These are phyloP conservation scores for Lentithecium fluviatile DNA, from an alignment of 495 filamentous ascomycete species.

Conservation along the genomic window DNA sequence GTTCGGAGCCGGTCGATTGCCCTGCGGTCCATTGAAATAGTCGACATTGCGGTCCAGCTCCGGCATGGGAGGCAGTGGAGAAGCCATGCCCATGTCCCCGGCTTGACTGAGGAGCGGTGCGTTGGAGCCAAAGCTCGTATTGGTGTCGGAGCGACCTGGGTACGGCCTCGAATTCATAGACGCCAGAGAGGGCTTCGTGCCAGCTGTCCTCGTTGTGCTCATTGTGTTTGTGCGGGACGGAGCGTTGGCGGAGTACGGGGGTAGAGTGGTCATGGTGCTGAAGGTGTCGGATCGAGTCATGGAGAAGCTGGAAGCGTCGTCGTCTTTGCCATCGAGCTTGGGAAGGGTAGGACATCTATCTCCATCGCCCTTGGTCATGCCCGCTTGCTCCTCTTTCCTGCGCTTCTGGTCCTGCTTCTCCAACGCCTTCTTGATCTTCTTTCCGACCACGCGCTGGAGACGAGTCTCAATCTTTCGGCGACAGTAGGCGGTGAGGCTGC, in stretches of 20 bases:
- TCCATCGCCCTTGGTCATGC: conserved; percentile 55
- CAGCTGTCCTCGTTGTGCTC: conserved; percentile 32
- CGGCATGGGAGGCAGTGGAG: conserved; percentile 36
- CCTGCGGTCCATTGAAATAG: conserved; percentile 14
- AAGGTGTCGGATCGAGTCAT: conserved; percentile 17
- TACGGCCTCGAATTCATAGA: conserved; percentile 41
- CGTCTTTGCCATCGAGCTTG: conserved; percentile 48
- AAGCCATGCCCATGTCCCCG: conserved; percentile 53
- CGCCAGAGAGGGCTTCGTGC: conserved; percentile 46
- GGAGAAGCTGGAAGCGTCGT: conserved; percentile 37
- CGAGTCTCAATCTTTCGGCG: conserved; percentile 82
- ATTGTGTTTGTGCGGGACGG: conserved; percentile 45
- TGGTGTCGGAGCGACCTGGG: conserved; percentile 46
- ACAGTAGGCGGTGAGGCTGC: conserved; percentile 79
- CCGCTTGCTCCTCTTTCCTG: conserved; percentile 55
- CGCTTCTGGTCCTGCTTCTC: conserved; percentile 66
- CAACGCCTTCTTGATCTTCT: conserved; percentile 81
- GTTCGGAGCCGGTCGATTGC: conserved; percentile 11
- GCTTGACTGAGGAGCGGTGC: conserved; percentile 59
- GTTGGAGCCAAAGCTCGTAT: conserved; percentile 54
- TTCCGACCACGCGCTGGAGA: conserved; percentile 73
- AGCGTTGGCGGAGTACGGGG: conserved; percentile 59
- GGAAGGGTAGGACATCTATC: conserved; percentile 67
- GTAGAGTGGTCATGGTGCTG: conserved; percentile 56
- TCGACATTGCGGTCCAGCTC: conserved; percentile 27